Percentiles rank a stretch among this genome's conserved stretches.
Conservation (phyloP, 2,329 filamentous ascomycete species). For the Aspergillus sp. region DNA sequence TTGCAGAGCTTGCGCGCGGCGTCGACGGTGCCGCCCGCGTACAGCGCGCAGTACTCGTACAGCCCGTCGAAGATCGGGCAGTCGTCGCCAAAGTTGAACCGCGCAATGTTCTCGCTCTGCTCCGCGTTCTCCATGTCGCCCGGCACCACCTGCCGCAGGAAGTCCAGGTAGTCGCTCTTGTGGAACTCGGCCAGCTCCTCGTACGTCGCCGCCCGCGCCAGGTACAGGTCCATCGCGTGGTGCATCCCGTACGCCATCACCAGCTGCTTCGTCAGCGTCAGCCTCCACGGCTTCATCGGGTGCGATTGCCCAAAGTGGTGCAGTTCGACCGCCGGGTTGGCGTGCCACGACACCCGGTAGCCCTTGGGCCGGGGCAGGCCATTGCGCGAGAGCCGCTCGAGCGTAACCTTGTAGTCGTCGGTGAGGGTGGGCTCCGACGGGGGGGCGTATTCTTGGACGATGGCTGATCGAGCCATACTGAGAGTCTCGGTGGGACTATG, state of each 20-base stretch:
- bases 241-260: constrained; percentile 95
- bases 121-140: constrained; percentile 66
- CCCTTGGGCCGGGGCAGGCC: constrained; percentile 78
- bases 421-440: constrained; percentile 47
- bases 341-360: constrained; percentile 91
- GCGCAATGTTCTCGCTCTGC: constrained; percentile 56
- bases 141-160: constrained; percentile 71
- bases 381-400: constrained; percentile 54
- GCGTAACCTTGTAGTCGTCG: constrained; percentile 51
- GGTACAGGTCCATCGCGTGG: constrained; percentile 93
- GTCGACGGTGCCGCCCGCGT: constrained; percentile 85
- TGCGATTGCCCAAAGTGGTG: constrained; percentile 97
- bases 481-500: not conserved
- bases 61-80: constrained; percentile 96
- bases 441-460: constrained; percentile 51
- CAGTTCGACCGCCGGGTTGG: constrained; percentile 90
- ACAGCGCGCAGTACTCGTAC: constrained; percentile 92
- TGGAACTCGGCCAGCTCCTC: constrained; percentile 89
- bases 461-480: constrained; percentile 42
- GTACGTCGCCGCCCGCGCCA: constrained; percentile 77
- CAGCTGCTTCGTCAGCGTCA: constrained; percentile 91
- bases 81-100: constrained; percentile 88
- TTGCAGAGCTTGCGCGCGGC: constrained; percentile 86
- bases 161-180: constrained; percentile 84
- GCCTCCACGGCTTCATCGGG: constrained; percentile 98